Percentiles rank a stretch among this genome's conserved stretches.
These are phyloP conservation scores for Entrophospora sp. DNA, from an alignment of 192 early-diverging fungal genomes.

Conservation along the genomic window DNA sequence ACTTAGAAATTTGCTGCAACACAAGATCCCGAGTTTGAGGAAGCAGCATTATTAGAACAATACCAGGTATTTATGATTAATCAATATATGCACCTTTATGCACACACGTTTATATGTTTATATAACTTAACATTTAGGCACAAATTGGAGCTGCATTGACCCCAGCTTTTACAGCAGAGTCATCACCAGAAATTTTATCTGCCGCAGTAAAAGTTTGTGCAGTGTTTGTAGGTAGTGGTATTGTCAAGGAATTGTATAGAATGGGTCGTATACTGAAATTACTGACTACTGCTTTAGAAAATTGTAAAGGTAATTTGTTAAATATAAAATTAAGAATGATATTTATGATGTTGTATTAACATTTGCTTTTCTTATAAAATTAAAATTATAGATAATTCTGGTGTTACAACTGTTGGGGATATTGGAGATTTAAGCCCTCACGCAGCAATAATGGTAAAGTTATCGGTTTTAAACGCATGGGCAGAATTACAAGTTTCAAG, in stretches of 20 bases:
- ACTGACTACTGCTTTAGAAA: slow-evolving; percentile 60
- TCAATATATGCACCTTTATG: background rate
- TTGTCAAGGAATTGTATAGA: slow-evolving; percentile 69
- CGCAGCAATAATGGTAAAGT: slow-evolving; percentile 66
- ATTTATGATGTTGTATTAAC: background rate
- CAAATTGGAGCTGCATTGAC: slow-evolving; percentile 89
- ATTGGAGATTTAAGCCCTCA: slow-evolving; percentile 57
- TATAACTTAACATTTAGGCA: slow-evolving; percentile 41
- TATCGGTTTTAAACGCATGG: slow-evolving; percentile 74
- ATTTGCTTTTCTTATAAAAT: background rate
- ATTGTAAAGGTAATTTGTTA: slow-evolving; percentile 42
- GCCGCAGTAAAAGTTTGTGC: slow-evolving; percentile 75
- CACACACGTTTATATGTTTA: background rate
- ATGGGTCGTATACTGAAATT: slow-evolving; percentile 62
- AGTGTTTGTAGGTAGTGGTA: slow-evolving; percentile 79
- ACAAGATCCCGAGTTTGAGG: slow-evolving; percentile 85
- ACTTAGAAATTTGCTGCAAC: slow-evolving; percentile 53
- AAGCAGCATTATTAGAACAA: slow-evolving; percentile 73
- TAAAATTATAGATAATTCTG: slow-evolving; percentile 26
- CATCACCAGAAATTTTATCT: slow-evolving; percentile 63
- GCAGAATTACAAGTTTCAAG: slow-evolving; percentile 66
- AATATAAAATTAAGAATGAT: background rate
- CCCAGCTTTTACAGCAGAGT: slow-evolving; percentile 71
- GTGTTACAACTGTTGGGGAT: slow-evolving; percentile 42
- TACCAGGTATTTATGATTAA: slow-evolving; percentile 48